Base-by-base conservation (phyloP, 805 yeast species). In the Limtongia smithiae region DNA sequence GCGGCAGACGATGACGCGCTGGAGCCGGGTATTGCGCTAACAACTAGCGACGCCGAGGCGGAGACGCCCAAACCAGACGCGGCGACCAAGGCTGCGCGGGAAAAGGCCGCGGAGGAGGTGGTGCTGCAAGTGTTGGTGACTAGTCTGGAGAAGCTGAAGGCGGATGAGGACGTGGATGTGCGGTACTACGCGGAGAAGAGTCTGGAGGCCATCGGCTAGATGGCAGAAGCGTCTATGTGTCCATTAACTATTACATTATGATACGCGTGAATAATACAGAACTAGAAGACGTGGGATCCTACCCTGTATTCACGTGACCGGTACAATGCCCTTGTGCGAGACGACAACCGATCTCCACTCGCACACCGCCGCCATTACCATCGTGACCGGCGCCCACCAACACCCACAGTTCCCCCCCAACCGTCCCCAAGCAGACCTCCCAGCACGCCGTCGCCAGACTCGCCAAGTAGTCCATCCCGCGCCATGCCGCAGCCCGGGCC, bases 161-260 rank as follows among this genome's bases (percentile, higher is more conserved):
- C 74, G 37, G 97, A 93, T 68, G 73, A 71, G 35, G 98, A 93
- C 65, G 80, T 80, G 21, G 98, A 93, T 69, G 98, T 93, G 55
- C 80, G 89, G 65, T 91, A 75, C 70, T 93, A 81, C 70, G 89
- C 96, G 6, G 64, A 38, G 28, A 51, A 53, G 47, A 51, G 52
- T 37, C 39, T 51, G 37, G 21, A 46, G 31, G 47, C 55, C 8
- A 46, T 51, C 22, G 50, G 50, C 32, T 51, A 44, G 46, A 33
- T n/a, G 35, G 14, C 35, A 25, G 15, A 27, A 8, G 12, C 12
- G 12, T 27, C 12, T 12, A 7, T 27, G 7, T 27, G n/a, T 31
- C 6, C 7, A 12, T 31, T 31, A 31, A 31, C 6, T 31, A 31
- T 6, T n/a, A 6, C 15, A 15, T 12, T 12, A 4, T 12, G 11